Evolutionary conservation across 1,284 basidiomycete genomes (phyloP).

Genomic region (Cryptococcus sp.): DNA sequence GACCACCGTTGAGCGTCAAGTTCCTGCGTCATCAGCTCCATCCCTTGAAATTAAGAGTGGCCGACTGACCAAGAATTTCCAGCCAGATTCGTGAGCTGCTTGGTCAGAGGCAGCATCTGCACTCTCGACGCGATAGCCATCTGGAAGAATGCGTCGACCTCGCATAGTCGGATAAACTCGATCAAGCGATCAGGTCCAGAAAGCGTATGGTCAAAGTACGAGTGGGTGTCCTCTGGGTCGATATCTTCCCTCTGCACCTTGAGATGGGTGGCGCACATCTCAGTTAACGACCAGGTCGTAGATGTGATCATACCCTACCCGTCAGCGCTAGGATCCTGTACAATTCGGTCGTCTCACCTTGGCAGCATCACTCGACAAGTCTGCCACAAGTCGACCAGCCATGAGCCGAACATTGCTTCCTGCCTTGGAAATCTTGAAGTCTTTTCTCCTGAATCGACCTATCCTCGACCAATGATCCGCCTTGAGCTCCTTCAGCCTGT

Average conservation of each 20-base stretch:
- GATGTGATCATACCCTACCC: constrained; percentile 82
- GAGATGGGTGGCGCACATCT: constrained; percentile 91
- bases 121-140: constrained; percentile 92
- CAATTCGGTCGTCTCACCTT: constrained; percentile 61
- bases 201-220: constrained; percentile 81
- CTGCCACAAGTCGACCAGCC: constrained; percentile 81
- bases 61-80: constrained; percentile 86
- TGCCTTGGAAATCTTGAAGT: constrained; percentile 65
- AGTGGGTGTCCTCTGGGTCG: constrained; percentile 89
- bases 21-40: constrained; percentile 58
- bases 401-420: constrained; percentile 80
- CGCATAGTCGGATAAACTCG: constrained; percentile 85
- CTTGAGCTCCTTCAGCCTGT: constrained; percentile 84
- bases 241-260: constrained; percentile 82
- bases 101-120: constrained; percentile 81
- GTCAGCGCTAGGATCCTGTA: background rate
- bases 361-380: constrained; percentile 88
- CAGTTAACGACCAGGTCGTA: constrained; percentile 95
- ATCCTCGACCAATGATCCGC: constrained; percentile 90
- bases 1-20: constrained; percentile 88
- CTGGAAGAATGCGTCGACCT: constrained; percentile 89
- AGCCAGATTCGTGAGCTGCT: constrained; percentile 92
- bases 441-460: constrained; percentile 81
- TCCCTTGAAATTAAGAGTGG: background rate
- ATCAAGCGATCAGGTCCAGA: constrained; percentile 72